phyloP scores from a whole-genome alignment of 768 basidiomycete genomes.

The Lentinula sp. region DNA sequence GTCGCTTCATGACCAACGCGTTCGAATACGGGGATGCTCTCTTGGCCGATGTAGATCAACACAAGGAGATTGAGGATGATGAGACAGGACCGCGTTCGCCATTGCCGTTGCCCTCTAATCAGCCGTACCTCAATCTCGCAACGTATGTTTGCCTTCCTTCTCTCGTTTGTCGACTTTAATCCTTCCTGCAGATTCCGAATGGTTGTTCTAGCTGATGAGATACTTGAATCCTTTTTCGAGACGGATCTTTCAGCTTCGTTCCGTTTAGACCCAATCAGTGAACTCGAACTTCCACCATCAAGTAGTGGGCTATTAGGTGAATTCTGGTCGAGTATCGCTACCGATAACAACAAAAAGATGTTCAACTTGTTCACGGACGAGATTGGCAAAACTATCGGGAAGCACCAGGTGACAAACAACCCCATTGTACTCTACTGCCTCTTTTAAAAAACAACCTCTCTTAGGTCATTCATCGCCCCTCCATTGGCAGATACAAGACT shows the following conservation, averaged over 20 bases:
- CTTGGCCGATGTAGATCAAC: conserved; percentile 44
- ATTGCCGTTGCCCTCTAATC: conserved; percentile 58
- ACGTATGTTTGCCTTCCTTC: conserved; percentile 44
- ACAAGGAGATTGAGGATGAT: conserved; percentile 15
- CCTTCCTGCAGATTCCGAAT: conserved; percentile 77
- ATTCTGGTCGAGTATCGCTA: conserved; percentile 84
- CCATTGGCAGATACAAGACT: conserved; percentile 80
- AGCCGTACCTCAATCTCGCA: conserved; percentile 88
- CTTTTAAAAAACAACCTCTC: neutral
- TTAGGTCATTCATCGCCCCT: conserved; percentile 69
- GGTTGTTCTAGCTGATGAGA: conserved; percentile 96
- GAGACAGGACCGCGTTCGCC: conserved; percentile 32
- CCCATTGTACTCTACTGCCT: neutral
- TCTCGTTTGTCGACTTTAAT: conserved; percentile 3
- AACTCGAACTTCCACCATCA: conserved; percentile 55
- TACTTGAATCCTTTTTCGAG: conserved; percentile 96
- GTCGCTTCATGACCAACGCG: conserved; percentile 95
- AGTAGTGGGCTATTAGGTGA: conserved; percentile 71
- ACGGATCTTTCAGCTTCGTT: conserved; percentile 87
- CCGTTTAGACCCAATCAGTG: conserved; percentile 64
- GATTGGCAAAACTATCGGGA: conserved; percentile 90
- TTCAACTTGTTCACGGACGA: conserved; percentile 93
- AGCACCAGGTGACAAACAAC: conserved; percentile 58
- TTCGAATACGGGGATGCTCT: conserved; percentile 98
- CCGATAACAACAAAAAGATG: conserved; percentile 88